A percentile compares a stretch with the other conserved stretches of the same genome.
Evolutionary conservation across 148 eudicot genomes (phyloP).

Genomic region (Linanthus parryae): DNA sequence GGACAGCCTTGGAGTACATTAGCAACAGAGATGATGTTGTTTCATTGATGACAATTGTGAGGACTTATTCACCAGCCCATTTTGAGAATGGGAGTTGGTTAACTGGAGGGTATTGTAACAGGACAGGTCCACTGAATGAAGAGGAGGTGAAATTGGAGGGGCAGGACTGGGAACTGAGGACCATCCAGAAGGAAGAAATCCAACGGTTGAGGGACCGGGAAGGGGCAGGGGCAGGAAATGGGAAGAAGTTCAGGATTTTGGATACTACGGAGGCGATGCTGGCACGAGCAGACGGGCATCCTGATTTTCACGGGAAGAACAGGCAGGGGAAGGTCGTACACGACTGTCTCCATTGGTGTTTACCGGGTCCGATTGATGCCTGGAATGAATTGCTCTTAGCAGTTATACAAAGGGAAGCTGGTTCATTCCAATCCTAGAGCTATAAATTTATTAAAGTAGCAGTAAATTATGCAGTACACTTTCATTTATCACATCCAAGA

Average conservation of each 20-base stretch:
- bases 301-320: slow-evolving; percentile 11
- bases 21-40: slow-evolving; percentile 21
- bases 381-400: slow-evolving; percentile 22
- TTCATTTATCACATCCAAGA: too few relatives aligned
- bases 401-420: slow-evolving; percentile 6
- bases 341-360: slow-evolving; percentile 21
- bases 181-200: slow-evolving; percentile 43
- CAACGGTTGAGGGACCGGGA: slow-evolving; percentile 35
- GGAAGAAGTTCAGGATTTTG: slow-evolving; percentile 22
- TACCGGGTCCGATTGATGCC: slow-evolving; percentile 19
- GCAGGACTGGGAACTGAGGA: slow-evolving; percentile 29
- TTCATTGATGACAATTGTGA: slow-evolving; percentile 37
- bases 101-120: slow-evolving; percentile 50
- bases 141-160: slow-evolving; percentile 32
- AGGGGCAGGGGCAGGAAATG: slow-evolving; percentile 22
- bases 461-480: too few relatives aligned
- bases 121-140: slow-evolving; percentile 34
- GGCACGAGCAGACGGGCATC: slow-evolving; percentile 16
- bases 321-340: slow-evolving; percentile 6
- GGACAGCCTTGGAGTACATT: slow-evolving; percentile 43
- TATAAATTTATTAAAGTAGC: too few relatives aligned
- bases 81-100: slow-evolving; percentile 44
- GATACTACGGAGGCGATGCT: slow-evolving; percentile 35
- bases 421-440: too few relatives aligned
- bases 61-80: slow-evolving; percentile 53